Evolutionary conservation across 2,329 filamentous ascomycete species (phyloP).

Genomic region (Talaromyces rugulosus): DNA sequence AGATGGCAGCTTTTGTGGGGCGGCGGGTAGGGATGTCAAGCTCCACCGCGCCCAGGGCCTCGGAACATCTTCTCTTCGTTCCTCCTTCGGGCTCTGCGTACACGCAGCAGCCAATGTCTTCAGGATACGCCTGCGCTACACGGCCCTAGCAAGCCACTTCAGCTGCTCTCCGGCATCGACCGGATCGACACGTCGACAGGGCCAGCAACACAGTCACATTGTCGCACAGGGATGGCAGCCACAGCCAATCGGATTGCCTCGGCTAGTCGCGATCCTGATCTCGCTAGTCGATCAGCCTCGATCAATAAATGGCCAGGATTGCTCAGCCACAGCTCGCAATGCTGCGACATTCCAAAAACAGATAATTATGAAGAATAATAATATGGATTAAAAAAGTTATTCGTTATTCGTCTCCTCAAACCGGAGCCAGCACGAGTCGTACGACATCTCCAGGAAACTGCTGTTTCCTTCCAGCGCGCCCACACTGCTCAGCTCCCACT

Average conservation of each 20-base stretch:
- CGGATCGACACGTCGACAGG: too few relatives aligned
- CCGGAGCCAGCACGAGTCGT: constrained; percentile 15
- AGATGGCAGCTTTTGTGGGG: background rate
- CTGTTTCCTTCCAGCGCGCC: constrained; percentile 14
- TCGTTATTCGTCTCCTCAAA: background rate
- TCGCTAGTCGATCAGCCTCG: background rate
- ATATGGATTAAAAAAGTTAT: background rate
- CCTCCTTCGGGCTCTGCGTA: too few relatives aligned
- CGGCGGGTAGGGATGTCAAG: background rate
- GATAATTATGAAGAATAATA: too few relatives aligned
- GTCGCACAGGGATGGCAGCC: too few relatives aligned
- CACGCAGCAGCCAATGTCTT: too few relatives aligned
- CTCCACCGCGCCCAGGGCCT: background rate
- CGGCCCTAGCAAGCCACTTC: too few relatives aligned
- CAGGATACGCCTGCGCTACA: too few relatives aligned
- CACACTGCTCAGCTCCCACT: constrained; percentile 13
- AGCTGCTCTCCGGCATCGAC: too few relatives aligned
- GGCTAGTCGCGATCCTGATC: too few relatives aligned
- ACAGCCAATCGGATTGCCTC: too few relatives aligned
- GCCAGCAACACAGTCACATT: too few relatives aligned
- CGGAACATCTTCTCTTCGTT: too few relatives aligned
- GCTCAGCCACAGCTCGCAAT: background rate
- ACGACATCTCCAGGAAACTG: constrained; percentile 19
- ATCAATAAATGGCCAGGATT: background rate
- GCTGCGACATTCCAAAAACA: background rate